Evolutionary conservation across 805 yeast genomes (phyloP), one percentile per base, ranked within the genome.

Genomic region (Saturnispora gosingensis): DNA sequence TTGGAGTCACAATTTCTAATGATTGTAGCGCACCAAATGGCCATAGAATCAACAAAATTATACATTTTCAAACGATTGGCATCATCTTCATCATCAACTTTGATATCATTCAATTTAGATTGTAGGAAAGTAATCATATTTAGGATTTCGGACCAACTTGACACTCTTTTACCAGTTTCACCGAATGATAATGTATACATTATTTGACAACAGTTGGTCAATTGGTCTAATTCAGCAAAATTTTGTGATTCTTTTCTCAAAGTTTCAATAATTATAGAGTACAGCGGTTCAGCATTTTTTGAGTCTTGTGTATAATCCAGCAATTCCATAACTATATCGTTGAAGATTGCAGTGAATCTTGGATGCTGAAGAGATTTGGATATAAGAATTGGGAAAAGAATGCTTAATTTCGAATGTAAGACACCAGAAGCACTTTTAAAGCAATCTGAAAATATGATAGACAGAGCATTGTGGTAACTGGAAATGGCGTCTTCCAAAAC

Each of bases 361-460:
- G 65, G 59, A 42, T 38, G 50, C 47, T 13, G 48, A 22, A 65
- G 52, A 44, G 63, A 60, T 10, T 56, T 53, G 8, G 53, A 45
- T 6, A 60, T 51, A 9, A 73, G 57, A 2, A 70, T 67, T 2
- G 71, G 66, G 43, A 86, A 61, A 5, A 88, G 78, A 0, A 67
- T 50, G 1, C 72, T 63, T 0, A 89, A 71, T 61, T 81, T 87
- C 1, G 96, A 85, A 64, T 91, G 96, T 54, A 90, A 72, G 0
- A 85, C 74, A 5, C 79, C 84, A 13, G 77, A 76, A 0, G 95
- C 81, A 44, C 88, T 81, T 56, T 78, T 82, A 64, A 90, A 71
- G 0, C 97, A 71, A 61, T 88, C 95, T 3, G 88, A 72, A 61
- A 81, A 81, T 42, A 90, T 72, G 5, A 74, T 72, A 2, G 78